Percentiles rank a stretch among this genome's conserved stretches.
Conservation (phyloP, 768 basidiomycete genomes). For the Mycena olivaceomarginata region DNA sequence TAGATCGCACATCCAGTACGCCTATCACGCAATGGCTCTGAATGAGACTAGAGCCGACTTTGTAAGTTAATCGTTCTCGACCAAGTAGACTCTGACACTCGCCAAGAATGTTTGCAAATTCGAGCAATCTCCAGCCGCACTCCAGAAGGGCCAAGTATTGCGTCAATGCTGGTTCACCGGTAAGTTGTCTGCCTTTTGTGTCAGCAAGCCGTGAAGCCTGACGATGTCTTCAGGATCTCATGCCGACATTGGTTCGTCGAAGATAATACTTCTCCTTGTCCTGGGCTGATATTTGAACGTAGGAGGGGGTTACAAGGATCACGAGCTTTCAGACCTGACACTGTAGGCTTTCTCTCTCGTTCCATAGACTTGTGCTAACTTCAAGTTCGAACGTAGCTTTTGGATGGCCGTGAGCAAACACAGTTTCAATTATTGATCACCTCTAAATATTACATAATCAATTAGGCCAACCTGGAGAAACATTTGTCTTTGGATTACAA, state of each 20-base stretch:
- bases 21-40: slow-evolving; percentile 83
- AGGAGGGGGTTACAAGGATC: slow-evolving; percentile 84
- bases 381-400: slow-evolving; percentile 3
- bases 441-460: neutral
- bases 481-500: slow-evolving; percentile 73
- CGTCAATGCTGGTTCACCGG: slow-evolving; percentile 88
- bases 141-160: slow-evolving; percentile 73
- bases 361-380: slow-evolving; percentile 56
- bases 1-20: slow-evolving; percentile 73
- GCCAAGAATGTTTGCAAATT: slow-evolving; percentile 78
- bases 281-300: slow-evolving; percentile 14
- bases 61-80: slow-evolving; percentile 60
- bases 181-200: slow-evolving; percentile 51
- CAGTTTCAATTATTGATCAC: slow-evolving; percentile 5
- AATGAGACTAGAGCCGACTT: slow-evolving; percentile 83
- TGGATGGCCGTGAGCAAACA: slow-evolving; percentile 34
- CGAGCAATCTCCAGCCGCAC: slow-evolving; percentile 72
- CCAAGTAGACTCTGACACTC: neutral
- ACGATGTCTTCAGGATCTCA: slow-evolving; percentile 62
- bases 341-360: slow-evolving; percentile 65
- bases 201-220: neutral
- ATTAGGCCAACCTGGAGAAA: slow-evolving; percentile 73
- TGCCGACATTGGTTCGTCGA: slow-evolving; percentile 52
- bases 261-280: neutral
- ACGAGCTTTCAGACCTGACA: slow-evolving; percentile 81